Percentiles rank a stretch among this genome's conserved stretches.
phyloP scores from a whole-genome alignment of 2,329 filamentous ascomycete species.

The Akanthomyces uredinophilus region DNA sequence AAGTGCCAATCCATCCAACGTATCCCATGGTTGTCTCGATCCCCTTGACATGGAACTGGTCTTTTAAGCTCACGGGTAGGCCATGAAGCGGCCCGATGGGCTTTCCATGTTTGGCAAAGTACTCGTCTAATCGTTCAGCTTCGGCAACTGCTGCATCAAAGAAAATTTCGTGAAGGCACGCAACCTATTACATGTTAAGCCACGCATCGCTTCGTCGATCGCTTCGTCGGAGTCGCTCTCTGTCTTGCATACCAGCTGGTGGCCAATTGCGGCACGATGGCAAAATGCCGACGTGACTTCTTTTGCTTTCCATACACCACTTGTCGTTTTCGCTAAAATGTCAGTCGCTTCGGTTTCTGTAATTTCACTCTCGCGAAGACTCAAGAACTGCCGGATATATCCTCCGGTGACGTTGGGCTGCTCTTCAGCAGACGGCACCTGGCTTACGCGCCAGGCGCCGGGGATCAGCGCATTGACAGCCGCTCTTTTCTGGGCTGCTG shows the following conservation, averaged over 20 bases:
- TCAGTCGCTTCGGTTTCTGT: constrained; percentile 1
- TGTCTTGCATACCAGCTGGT: constrained; percentile 4
- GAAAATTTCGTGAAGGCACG: neutral
- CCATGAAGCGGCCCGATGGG: neutral
- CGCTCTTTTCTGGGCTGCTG: neutral
- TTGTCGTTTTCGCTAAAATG: neutral
- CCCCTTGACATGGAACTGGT: neutral
- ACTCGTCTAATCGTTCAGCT: neutral
- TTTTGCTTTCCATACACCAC: neutral
- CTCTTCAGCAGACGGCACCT: neutral
- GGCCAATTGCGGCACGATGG: constrained; percentile 1
- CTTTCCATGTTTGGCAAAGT: neutral
- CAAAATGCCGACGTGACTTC: neutral
- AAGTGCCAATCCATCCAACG: constrained; percentile 1
- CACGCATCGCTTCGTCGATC: neutral
- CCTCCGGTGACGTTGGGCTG: neutral
- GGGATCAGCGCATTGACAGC: neutral
- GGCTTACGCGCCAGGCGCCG: neutral
- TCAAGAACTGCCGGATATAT: constrained; percentile 5
- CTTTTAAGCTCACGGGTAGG: neutral
- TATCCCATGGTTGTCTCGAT: neutral
- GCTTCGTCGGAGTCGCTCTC: neutral
- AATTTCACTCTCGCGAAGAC: neutral
- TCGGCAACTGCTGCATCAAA: neutral
- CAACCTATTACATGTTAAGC: neutral